Evolutionary conservation across 495 filamentous ascomycete species (phyloP).

Genomic region (Xylaria venustula): DNA sequence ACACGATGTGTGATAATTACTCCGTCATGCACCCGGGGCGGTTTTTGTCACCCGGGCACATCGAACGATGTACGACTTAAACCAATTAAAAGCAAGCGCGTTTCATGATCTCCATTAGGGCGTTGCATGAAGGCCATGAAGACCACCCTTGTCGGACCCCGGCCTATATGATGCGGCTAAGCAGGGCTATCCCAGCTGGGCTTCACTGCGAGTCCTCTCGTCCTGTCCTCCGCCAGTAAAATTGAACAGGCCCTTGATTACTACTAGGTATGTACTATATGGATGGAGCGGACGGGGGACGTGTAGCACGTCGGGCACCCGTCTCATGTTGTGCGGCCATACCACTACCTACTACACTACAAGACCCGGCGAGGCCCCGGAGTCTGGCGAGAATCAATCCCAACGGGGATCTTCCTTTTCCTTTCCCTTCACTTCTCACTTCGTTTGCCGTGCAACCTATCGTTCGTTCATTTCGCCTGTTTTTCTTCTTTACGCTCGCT

Average conservation of each 20-base stretch:
- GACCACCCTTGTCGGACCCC: background rate
- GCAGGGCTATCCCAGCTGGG: conserved; percentile 11
- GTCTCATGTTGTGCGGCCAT: conserved; percentile 5
- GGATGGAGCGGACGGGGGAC: background rate
- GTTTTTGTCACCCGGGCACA: background rate
- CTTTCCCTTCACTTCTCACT: conserved; percentile 5
- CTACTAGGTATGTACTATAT: too few relatives aligned
- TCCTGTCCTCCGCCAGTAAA: background rate
- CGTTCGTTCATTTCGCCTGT: conserved; percentile 7
- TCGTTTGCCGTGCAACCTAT: conserved; percentile 14
- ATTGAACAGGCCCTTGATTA: conserved; percentile 2
- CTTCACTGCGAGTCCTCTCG: background rate
- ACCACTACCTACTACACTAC: too few relatives aligned
- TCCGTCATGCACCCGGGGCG: conserved; percentile 1
- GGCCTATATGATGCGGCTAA: conserved; percentile 11
- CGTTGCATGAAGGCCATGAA: conserved; percentile 8
- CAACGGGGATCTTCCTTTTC: background rate
- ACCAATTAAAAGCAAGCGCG: conserved; percentile 1
- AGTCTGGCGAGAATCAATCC: background rate
- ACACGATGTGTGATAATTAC: conserved; percentile 9
- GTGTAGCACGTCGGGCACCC: background rate
- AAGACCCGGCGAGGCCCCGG: conserved; percentile 9
- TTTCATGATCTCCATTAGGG: conserved; percentile 2
- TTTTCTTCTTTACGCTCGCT: conserved; percentile 7
- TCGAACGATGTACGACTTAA: conserved; percentile 5